These are phyloP conservation scores for Dalbergia cultrata DNA, from an alignment of 306 rosid genomes.

Conservation along the genomic window DNA sequence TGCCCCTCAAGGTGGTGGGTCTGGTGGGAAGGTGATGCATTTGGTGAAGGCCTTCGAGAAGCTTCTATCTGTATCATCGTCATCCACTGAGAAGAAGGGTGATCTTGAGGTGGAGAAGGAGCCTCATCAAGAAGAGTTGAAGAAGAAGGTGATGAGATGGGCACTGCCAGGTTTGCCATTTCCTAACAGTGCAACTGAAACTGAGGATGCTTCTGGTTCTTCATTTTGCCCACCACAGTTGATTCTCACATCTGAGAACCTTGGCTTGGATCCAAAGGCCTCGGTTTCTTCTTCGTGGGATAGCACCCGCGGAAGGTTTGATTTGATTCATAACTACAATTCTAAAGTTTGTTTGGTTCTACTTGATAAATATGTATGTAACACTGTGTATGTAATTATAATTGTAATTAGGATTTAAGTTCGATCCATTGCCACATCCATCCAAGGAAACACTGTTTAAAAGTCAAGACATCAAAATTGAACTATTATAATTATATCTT, in stretches of 20 bases:
- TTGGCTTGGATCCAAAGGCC: conserved; percentile 67
- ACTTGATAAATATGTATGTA: not conserved
- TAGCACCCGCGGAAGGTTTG: conserved; percentile 72
- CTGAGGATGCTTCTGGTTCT: conserved; percentile 50
- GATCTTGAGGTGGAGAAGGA: conserved; percentile 36
- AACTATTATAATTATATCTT: too few relatives aligned
- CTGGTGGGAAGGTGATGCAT: conserved; percentile 85
- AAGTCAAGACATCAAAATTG: too few relatives aligned
- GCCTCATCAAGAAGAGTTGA: conserved; percentile 1
- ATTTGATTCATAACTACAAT: not conserved
- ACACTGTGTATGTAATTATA: too few relatives aligned
- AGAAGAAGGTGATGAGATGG: conserved; percentile 62
- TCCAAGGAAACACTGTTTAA: too few relatives aligned
- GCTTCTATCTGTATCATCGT: conserved; percentile 50
- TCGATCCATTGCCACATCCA: too few relatives aligned
- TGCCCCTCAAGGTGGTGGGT: conserved; percentile 68
- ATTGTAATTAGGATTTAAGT: too few relatives aligned
- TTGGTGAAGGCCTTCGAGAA: conserved; percentile 92
- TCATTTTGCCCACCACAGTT: conserved; percentile 65
- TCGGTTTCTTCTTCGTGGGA: conserved; percentile 83
- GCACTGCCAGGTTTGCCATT: conserved; percentile 70
- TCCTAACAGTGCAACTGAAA: conserved; percentile 49
- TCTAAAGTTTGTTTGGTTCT: not conserved
- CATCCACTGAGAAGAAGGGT: conserved; percentile 42
- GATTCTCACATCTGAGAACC: conserved; percentile 70